phyloP scores from a whole-genome alignment of 169 alveolate genomes.

The Cryptosporidium parvum region DNA sequence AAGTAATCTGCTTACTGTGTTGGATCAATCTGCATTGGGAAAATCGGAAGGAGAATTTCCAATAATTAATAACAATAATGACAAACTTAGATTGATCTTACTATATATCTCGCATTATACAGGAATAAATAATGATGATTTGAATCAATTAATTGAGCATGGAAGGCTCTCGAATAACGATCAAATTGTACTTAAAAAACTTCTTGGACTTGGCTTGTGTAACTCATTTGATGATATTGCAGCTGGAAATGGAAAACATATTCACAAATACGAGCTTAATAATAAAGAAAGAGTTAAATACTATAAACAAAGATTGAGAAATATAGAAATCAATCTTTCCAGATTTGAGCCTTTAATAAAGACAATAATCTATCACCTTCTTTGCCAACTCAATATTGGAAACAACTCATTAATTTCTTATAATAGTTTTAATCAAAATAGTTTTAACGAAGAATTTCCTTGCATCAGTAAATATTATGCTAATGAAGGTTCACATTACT shows the following conservation, averaged over 20 bases:
- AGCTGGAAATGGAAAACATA: conserved; percentile 58
- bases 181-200: conserved; percentile 53
- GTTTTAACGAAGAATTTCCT: conserved; percentile 66
- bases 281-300: conserved; percentile 73
- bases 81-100: conserved; percentile 81
- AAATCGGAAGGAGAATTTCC: conserved; percentile 67
- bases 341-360: conserved; percentile 67
- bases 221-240: conserved; percentile 72
- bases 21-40: conserved; percentile 34
- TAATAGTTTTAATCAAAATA: conserved; percentile 41
- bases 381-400: conserved; percentile 51
- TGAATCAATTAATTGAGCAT: conserved; percentile 39
- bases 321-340: conserved; percentile 30
- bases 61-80: conserved; percentile 32
- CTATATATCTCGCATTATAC: conserved; percentile 77
- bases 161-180: conserved; percentile 58
- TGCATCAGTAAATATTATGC: not conserved
- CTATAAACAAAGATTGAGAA: conserved; percentile 59
- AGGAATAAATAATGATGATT: conserved; percentile 76
- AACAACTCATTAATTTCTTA: conserved; percentile 53
- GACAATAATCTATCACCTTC: conserved; percentile 37
- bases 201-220: conserved; percentile 59
- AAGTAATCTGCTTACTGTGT: conserved; percentile 44
- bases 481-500: not conserved
- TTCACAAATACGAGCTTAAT: conserved; percentile 25